These are phyloP conservation scores for Pezicula carpinea DNA, from an alignment of 2,329 filamentous ascomycete genomes.

Conservation along the genomic window DNA sequence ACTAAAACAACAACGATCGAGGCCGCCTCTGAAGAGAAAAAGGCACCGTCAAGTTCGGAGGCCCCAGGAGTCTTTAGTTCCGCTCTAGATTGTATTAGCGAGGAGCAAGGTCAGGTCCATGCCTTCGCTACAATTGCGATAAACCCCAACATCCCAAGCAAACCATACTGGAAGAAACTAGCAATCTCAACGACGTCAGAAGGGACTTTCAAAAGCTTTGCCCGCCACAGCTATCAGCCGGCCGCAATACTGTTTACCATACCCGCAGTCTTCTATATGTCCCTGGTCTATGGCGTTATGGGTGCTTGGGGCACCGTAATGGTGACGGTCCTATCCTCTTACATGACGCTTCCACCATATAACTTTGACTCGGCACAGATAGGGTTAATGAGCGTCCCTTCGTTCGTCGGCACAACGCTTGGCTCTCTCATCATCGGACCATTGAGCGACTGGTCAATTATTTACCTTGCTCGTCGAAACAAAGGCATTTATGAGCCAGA, in stretches of 20 bases:
- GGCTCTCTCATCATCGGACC: conserved; percentile 30
- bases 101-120: background rate
- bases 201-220: conserved; percentile 25
- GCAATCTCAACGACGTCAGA: conserved; percentile 23
- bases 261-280: conserved; percentile 34
- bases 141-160: conserved; percentile 28
- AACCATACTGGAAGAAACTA: conserved; percentile 39
- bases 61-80: too few relatives aligned
- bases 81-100: background rate
- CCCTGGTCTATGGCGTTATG: conserved; percentile 32
- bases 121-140: background rate
- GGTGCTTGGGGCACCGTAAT: conserved; percentile 35
- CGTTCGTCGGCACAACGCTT: conserved; percentile 35
- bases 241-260: conserved; percentile 32
- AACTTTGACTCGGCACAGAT: conserved; percentile 33
- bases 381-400: conserved; percentile 34
- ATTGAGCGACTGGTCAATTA: conserved; percentile 32
- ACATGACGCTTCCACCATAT: conserved; percentile 34
- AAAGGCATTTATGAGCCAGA: conserved; percentile 37
- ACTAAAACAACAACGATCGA: background rate
- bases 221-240: conserved; percentile 32
- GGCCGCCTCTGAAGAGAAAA: background rate
- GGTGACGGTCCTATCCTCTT: conserved; percentile 30
- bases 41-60: background rate
- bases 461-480: conserved; percentile 32